These are phyloP conservation scores for Kodamaea hsintzibuensis DNA, from an alignment of 805 yeast species.

Conservation along the genomic window DNA sequence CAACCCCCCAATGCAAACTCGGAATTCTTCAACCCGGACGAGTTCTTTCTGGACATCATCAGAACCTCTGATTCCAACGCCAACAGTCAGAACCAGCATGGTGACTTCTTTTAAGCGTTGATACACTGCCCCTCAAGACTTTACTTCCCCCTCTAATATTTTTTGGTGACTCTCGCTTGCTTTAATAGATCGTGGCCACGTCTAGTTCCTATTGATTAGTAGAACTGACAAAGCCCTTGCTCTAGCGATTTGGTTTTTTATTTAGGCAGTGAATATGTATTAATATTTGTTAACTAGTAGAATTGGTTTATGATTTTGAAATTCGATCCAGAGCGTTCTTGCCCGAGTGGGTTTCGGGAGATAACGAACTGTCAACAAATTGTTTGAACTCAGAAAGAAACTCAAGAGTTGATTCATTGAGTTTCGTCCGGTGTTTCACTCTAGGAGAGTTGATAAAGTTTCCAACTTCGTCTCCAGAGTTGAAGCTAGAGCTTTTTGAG, in stretches of 20 bases:
- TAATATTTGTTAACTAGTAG: background rate
- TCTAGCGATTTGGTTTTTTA: background rate
- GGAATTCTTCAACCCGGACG: constrained; percentile 23
- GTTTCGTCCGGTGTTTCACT: background rate
- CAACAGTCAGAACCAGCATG: background rate
- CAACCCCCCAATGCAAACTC: background rate
- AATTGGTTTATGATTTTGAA: background rate
- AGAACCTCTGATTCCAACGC: constrained; percentile 7
- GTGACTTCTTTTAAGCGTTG: background rate
- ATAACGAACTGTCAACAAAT: background rate
- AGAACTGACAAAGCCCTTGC: background rate
- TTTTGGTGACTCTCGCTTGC: constrained; percentile 3
- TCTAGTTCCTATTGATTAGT: background rate
- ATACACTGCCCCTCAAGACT: background rate
- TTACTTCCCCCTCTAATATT: constrained; percentile 1
- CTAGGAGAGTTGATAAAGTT: background rate
- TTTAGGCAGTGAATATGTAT: background rate
- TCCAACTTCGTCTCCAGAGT: background rate
- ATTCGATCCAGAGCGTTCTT: background rate
- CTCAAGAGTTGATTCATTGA: background rate
- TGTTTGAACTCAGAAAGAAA: background rate
- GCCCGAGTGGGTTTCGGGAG: background rate
- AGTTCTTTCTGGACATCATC: constrained; percentile 22
- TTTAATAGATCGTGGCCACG: background rate
- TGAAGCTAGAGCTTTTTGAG: background rate